Evolutionary conservation across 257 asterid species (phyloP).

Genomic region (Verbena officinalis): DNA sequence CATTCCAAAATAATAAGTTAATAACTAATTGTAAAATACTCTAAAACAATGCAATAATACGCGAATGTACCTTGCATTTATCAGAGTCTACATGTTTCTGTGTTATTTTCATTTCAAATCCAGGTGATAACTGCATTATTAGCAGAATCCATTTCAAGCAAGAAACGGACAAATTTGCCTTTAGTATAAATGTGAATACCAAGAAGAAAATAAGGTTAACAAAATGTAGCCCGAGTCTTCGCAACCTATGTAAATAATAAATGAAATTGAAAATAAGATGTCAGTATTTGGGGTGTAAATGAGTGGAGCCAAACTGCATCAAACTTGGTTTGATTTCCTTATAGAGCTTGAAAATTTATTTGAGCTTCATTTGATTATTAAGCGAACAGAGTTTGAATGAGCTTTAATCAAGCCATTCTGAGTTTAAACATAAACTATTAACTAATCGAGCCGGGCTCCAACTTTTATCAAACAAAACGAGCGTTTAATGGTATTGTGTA

Average conservation of each 20-base stretch:
- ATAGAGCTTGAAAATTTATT: too few species aligned
- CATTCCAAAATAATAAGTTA: slow-evolving; percentile 3
- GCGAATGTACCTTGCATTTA: slow-evolving; percentile 47
- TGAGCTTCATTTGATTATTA: too few species aligned
- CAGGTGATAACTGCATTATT: slow-evolving; percentile 45
- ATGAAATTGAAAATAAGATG: too few species aligned
- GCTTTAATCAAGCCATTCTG: too few species aligned
- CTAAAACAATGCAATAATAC: background rate
- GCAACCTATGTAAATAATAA: background rate
- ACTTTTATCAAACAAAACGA: too few species aligned
- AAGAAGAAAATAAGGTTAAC: background rate
- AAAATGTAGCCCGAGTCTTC: background rate
- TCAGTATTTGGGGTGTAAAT: too few species aligned
- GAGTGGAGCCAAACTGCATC: too few species aligned
- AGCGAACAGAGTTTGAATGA: too few species aligned
- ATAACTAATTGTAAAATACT: slow-evolving; percentile 7
- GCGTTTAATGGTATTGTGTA: too few species aligned
- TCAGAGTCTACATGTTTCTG: slow-evolving; percentile 23
- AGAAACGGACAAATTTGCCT: background rate
- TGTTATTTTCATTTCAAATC: slow-evolving; percentile 31
- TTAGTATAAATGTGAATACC: background rate
- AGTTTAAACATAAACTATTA: too few species aligned
- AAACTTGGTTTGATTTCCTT: too few species aligned
- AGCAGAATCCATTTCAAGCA: slow-evolving; percentile 16
- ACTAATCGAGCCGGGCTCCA: too few species aligned